Conservation (phyloP, 1,284 basidiomycete genomes). For the Trametes versicolor region DNA sequence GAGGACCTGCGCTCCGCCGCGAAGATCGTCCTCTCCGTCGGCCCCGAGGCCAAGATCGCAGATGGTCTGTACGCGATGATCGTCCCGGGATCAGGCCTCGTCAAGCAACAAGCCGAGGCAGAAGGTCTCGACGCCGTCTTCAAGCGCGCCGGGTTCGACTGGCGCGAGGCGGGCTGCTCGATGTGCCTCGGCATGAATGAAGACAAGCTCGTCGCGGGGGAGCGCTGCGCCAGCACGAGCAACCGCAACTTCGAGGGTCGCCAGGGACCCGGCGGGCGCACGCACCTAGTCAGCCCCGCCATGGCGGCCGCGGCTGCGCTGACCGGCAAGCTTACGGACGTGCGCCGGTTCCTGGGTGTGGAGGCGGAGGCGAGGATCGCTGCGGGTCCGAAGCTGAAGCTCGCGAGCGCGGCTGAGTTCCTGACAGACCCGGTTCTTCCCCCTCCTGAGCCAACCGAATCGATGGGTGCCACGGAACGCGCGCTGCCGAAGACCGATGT, state of each 20-base stretch:
- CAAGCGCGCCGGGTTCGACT: slow-evolving; percentile 96
- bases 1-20: slow-evolving; percentile 95
- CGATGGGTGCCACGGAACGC: slow-evolving; percentile 45
- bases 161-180: slow-evolving; percentile 97
- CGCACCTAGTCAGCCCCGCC: slow-evolving; percentile 92
- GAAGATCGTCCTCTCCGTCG: slow-evolving; percentile 81
- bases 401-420: slow-evolving; percentile 77
- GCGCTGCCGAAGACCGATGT: slow-evolving; percentile 60
- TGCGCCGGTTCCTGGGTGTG: slow-evolving; percentile 79
- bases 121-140: slow-evolving; percentile 93
- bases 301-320: slow-evolving; percentile 97
- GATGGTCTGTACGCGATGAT: slow-evolving; percentile 92
- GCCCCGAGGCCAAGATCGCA: slow-evolving; percentile 83
- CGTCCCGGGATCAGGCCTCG: slow-evolving; percentile 93
- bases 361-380: slow-evolving; percentile 55
- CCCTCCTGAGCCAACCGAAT: slow-evolving; percentile 66
- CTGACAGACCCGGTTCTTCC: slow-evolving; percentile 78
- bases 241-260: slow-evolving; percentile 98
- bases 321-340: slow-evolving; percentile 89
- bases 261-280: slow-evolving; percentile 92
- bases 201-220: slow-evolving; percentile 89
- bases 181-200: slow-evolving; percentile 99
- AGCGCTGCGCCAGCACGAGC: slow-evolving; percentile 95
- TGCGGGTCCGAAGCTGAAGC: slow-evolving; percentile 68
- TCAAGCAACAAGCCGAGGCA: slow-evolving; percentile 95